Evolutionary conservation across 108 stramenopile genomes (phyloP).

Genomic region (Cyclotella cryptica): DNA sequence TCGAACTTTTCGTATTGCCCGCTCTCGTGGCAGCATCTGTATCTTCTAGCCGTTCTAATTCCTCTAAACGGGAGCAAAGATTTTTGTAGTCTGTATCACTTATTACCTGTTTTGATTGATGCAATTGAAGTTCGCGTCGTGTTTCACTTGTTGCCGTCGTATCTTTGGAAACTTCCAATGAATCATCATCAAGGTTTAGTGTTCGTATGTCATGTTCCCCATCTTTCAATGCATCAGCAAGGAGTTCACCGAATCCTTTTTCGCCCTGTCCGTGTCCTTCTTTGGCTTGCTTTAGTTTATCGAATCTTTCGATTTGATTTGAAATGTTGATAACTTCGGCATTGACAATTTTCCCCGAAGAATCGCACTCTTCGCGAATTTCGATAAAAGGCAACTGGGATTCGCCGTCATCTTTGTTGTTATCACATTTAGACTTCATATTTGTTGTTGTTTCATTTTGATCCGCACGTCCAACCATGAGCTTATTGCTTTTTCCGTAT

Average conservation of each 20-base stretch:
- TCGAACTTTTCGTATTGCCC: constrained; percentile 22
- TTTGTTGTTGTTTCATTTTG: neutral
- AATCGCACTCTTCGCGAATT: constrained; percentile 52
- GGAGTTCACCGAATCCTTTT: constrained; percentile 20
- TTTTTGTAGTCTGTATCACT: constrained; percentile 26
- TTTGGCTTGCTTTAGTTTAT: constrained; percentile 23
- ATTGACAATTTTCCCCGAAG: constrained; percentile 17
- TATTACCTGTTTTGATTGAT: neutral
- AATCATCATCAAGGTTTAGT: neutral
- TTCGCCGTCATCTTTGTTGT: neutral
- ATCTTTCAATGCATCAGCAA: constrained; percentile 29
- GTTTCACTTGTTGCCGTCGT: neutral
- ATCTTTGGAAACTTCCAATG: neutral
- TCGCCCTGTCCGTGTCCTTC: constrained; percentile 14
- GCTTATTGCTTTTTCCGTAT: neutral
- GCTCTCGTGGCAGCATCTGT: constrained; percentile 22
- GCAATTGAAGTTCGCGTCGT: neutral
- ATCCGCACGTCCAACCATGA: neutral
- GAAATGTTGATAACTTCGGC: constrained; percentile 50
- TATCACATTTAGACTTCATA: neutral
- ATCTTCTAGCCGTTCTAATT: constrained; percentile 46
- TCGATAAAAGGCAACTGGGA: constrained; percentile 40
- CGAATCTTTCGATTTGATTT: constrained; percentile 39
- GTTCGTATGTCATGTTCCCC: constrained; percentile 19
- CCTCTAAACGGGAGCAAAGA: constrained; percentile 38